These are phyloP conservation scores for Bruguiera sexangula DNA, from an alignment of 345 rosid genomes.

Conservation along the genomic window DNA sequence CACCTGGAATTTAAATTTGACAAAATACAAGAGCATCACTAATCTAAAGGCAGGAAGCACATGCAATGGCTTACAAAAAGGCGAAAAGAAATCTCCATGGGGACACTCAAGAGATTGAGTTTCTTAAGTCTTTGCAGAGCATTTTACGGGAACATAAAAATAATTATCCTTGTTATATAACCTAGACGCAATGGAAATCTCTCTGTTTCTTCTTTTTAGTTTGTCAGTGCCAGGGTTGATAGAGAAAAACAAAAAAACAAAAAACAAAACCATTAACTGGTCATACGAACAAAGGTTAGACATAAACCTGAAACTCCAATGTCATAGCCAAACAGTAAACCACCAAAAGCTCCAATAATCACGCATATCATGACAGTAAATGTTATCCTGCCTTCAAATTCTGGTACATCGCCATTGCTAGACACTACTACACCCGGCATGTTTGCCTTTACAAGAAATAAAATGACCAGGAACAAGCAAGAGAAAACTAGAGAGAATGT, in stretches of 20 bases:
- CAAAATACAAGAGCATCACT: no score
- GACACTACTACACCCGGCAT: constrained; percentile 15
- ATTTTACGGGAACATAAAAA: no score
- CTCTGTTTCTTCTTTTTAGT: no score
- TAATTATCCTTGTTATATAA: no score
- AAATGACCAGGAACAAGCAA: not conserved
- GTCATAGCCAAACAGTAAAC: constrained; percentile 26
- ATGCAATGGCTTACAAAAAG: no score
- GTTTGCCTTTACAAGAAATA: not conserved
- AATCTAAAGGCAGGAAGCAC: no score
- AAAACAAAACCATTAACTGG: not conserved
- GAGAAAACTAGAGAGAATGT: not conserved
- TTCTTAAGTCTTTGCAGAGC: no score
- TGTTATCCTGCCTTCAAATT: constrained; percentile 14
- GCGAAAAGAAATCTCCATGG: no score
- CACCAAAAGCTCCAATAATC: constrained; percentile 25
- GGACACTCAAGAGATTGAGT: no score
- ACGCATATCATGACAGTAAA: constrained; percentile 8
- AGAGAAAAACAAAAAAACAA: no score
- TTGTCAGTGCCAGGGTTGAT: no score
- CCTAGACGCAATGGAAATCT: no score
- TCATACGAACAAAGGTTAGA: not conserved
- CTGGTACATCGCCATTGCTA: not conserved
- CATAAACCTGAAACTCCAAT: constrained; percentile 23
- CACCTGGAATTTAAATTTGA: constrained; percentile 15